Evolutionary conservation across 305 asterid genomes (phyloP), one percentile per base, ranked within the genome.

Genomic region (Fraxinus latifolia): DNA sequence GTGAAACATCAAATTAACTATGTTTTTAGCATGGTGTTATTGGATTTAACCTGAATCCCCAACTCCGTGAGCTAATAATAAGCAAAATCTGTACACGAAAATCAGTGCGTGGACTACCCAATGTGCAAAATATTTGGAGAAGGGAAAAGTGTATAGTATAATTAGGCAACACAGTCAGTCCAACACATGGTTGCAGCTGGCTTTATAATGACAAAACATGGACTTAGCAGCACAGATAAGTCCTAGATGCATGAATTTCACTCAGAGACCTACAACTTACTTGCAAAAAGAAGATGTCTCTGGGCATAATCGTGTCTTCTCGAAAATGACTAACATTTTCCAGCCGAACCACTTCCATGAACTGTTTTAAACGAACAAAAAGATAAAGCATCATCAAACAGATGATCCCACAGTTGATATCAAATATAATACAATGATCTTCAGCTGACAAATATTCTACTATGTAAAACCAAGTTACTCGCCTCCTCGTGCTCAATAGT

Each of bases 401-500:
- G 42, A n/a, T 31, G 73, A 65, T 19, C 7, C 21, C 42, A 53
- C 34, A 4, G 12, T 77, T 15, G 23, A 53, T n/a, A 9, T 3
- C 4, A 29, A 5, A 8, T 5, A 33, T n/a, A 12, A 3, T 71
- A 27, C 36, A 79, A 29, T 44, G n/a, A 65, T 62, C 32, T 14
- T 68, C 42, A 37, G 14, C 50, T 15, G n/a, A 8, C 50, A 81
- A 42, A 3, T 21, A 36, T 33, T 29, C 37, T 8, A 32, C 7
- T 76, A 27, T 9, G 29, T 15, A 42, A 44, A 73, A 29, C 68
- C 60, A 44, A 33, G 27, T 7, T 14, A 82, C 89, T 87, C 79
- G 82, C 99, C 99, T 96, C 99, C 87, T 96, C 99, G 84, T 96
- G 90, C 86, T 96, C 98, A 78, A 93, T 90, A 50, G 98, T 94